Base-by-base conservation (phyloP, 1,284 basidiomycete species). In the Trametes sp. region DNA sequence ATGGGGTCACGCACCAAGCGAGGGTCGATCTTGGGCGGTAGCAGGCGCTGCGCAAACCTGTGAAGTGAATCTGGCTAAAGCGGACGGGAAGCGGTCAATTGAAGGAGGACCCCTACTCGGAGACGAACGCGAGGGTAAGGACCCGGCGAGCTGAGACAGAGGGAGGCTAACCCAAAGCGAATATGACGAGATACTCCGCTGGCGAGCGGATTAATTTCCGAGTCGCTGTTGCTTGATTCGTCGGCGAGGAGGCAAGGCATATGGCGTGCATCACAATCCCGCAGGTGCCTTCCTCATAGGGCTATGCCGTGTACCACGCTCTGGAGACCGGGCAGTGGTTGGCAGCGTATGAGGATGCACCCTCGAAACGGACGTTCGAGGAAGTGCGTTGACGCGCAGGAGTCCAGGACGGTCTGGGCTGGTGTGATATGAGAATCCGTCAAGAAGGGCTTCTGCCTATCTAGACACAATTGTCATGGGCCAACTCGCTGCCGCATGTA, bases 351-450 rank as follows among this genome's bases (percentile, higher is more conserved):
- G 24, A 46, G 24, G 24, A 31, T 26, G 51, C 57, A 36, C 57
- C 57, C 57, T 51, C 51, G 44, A 54, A 54, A 46, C 51, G 28
- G 36, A 44, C 56, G 26, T 46, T 53, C 23, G 42, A 51, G 14
- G 59, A 33, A 31, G 38, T 57, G 58, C 50, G 54, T 42, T 26
- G 49, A 35, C 51, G 54, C 41, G 38, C 54, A 50, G 35, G 24
- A 57, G 65, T 51, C 62, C 59, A 60, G 65, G 42, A 63, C 56
- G 59, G 46, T 66, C 65, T 64, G 50, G 65, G 24, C 62, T 57
- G 26, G 38, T n/a, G 45, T 54, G 57, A 59, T 61, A 61, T 64
- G 65, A 63, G 52, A 51, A 50, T 31, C 53, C 26, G 45, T 50
- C 42, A 41, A 56, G 61, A 31, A 56, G 35, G 14, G 31, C 53